Conservation (phyloP, 768 basidiomycete genomes). For the Mrakia gelida region DNA sequence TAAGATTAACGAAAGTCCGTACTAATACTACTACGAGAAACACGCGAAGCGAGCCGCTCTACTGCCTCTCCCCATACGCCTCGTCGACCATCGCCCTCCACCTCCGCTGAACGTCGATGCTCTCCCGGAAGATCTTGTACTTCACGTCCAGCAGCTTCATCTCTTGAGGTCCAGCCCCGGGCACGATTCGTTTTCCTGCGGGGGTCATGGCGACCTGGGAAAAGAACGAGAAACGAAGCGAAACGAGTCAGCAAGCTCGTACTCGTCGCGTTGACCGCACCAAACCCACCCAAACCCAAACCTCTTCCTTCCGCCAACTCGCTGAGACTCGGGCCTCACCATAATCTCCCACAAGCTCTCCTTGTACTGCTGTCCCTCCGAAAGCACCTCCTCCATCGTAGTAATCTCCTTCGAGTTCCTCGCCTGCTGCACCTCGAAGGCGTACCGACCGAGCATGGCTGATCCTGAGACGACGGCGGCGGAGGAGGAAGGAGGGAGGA, state of each 20-base stretch:
- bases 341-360: conserved; percentile 84
- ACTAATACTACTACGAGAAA: no score
- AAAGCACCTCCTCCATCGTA: conserved; percentile 45
- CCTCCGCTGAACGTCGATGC: conserved; percentile 77
- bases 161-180: conserved; percentile 57
- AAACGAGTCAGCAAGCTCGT: background rate
- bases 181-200: conserved; percentile 64
- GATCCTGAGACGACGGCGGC: conserved; percentile 87
- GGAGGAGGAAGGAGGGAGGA: conserved; percentile 69
- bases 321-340: no score
- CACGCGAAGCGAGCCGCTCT: no score
- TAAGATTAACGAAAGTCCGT: no score
- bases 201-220: conserved; percentile 86
- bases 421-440: conserved; percentile 55
- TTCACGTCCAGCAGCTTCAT: conserved; percentile 79
- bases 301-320: no score
- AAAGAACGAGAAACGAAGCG: conserved; percentile 7
- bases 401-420: conserved; percentile 44
- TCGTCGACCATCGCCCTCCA: conserved; percentile 13
- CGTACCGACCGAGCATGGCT: conserved; percentile 88
- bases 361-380: conserved; percentile 52
- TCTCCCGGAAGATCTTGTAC: conserved; percentile 87
- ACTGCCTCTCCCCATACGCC: background rate
- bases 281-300: no score
- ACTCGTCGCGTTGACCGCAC: background rate